Percentiles rank a stretch among this genome's conserved stretches.
phyloP scores from a whole-genome alignment of 2,329 filamentous ascomycete genomes.

The Fusarium brevicatenulatum region DNA sequence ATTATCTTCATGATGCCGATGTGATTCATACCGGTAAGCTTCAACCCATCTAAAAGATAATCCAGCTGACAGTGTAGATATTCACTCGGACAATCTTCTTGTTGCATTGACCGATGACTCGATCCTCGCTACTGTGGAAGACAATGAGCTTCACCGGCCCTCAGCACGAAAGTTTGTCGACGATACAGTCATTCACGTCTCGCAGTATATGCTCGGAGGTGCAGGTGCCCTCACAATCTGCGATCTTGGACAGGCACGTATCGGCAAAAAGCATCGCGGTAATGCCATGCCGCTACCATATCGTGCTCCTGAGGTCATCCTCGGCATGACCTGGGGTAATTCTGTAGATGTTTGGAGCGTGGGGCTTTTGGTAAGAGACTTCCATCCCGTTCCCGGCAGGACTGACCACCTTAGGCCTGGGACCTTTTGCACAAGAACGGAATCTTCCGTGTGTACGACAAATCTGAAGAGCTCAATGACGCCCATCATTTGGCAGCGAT shows the following conservation, averaged over 20 bases:
- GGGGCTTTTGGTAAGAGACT: slow-evolving; percentile 46
- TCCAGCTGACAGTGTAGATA: slow-evolving; percentile 35
- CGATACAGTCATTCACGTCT: slow-evolving; percentile 46
- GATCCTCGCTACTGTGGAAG: slow-evolving; percentile 45
- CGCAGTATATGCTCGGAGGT: slow-evolving; percentile 47
- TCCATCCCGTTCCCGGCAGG: neutral
- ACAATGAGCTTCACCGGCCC: slow-evolving; percentile 46
- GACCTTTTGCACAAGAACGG: slow-evolving; percentile 36
- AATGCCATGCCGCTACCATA: slow-evolving; percentile 46
- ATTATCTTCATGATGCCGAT: slow-evolving; percentile 41
- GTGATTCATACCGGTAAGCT: slow-evolving; percentile 44
- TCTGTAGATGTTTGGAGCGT: slow-evolving; percentile 51
- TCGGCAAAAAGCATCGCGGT: slow-evolving; percentile 37
- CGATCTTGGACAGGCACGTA: slow-evolving; percentile 53
- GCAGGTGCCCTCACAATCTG: slow-evolving; percentile 46
- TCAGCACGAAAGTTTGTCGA: slow-evolving; percentile 45
- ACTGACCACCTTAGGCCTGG: slow-evolving; percentile 35
- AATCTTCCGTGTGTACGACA: slow-evolving; percentile 42
- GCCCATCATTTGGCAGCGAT: slow-evolving; percentile 46
- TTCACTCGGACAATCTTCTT: slow-evolving; percentile 52
- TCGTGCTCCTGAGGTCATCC: slow-evolving; percentile 52
- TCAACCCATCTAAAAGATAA: accelerated
- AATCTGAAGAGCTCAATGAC: slow-evolving; percentile 38
- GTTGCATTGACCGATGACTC: slow-evolving; percentile 47
- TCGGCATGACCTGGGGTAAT: slow-evolving; percentile 49